These are phyloP conservation scores for Phyllostachys edulis DNA, from an alignment of 176 grass and related monocot species.

Conservation along the genomic window DNA sequence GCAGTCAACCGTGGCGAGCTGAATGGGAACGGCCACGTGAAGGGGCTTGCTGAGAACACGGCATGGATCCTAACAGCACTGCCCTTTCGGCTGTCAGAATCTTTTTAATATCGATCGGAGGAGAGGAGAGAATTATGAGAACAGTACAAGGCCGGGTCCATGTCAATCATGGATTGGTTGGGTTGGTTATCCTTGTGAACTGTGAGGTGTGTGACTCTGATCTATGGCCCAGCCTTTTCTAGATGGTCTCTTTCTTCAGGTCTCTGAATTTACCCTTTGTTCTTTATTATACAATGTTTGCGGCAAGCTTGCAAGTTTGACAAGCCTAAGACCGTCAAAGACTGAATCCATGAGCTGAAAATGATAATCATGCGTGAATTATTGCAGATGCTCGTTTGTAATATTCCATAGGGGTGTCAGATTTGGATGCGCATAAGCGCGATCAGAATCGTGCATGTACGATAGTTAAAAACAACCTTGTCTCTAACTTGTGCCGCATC, in stretches of 20 bases:
- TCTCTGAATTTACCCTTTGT: neutral
- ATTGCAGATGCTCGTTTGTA: neutral
- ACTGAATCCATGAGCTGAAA: neutral
- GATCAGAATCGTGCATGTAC: too few species aligned
- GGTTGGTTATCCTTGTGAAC: neutral
- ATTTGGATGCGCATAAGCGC: neutral
- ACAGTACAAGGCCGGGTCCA: constrained; percentile 17
- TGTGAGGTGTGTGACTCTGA: neutral
- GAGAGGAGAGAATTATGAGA: neutral
- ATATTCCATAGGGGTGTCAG: neutral
- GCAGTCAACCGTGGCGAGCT: constrained; percentile 21
- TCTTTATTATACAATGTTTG: neutral
- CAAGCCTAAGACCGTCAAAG: neutral
- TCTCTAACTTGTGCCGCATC: too few species aligned
- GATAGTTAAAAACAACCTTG: too few species aligned
- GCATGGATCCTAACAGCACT: neutral
- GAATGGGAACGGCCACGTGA: constrained; percentile 35
- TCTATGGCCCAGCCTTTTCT: neutral
- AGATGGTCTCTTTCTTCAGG: neutral
- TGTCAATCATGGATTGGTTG: constrained; percentile 34
- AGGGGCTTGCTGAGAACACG: constrained; percentile 28
- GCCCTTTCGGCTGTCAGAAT: constrained; percentile 28
- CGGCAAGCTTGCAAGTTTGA: neutral
- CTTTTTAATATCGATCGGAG: constrained; percentile 26
- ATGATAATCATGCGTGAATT: neutral